A percentile compares a stretch with the other conserved stretches of the same genome.
Evolutionary conservation across 2,329 filamentous ascomycete genomes (phyloP).

Genomic region (Fusarium torreyae): DNA sequence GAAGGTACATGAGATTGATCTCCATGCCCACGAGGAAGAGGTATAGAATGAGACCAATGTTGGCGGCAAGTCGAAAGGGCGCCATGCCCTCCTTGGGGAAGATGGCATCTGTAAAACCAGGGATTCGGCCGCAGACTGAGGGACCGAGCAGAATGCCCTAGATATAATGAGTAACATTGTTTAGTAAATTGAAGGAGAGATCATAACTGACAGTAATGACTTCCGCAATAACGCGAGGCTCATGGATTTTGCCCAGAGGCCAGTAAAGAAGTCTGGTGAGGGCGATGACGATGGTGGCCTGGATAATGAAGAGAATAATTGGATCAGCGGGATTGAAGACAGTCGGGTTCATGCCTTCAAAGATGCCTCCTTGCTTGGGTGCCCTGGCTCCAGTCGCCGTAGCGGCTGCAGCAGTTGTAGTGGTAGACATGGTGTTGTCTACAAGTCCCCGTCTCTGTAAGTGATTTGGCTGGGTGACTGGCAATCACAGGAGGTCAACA

Average conservation of each 20-base stretch:
- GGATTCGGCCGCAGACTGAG: conserved; percentile 87
- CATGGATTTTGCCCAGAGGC: conserved; percentile 80
- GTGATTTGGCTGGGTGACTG: too few species aligned
- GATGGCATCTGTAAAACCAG: conserved; percentile 80
- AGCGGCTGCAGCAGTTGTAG: conserved; percentile 6
- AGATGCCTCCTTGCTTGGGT: conserved; percentile 31
- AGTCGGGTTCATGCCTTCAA: conserved; percentile 33
- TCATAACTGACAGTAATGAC: conserved; percentile 49
- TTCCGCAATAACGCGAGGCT: conserved; percentile 86
- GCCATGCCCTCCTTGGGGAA: conserved; percentile 83
- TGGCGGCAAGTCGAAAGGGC: conserved; percentile 81
- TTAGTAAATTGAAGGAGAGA: not conserved
- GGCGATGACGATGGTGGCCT: conserved; percentile 31
- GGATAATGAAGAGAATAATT: conserved; percentile 35
- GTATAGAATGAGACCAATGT: conserved; percentile 86
- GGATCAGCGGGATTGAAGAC: conserved; percentile 33
- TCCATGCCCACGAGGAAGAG: conserved; percentile 92
- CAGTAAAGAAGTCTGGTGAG: conserved; percentile 69
- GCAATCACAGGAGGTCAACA: too few species aligned
- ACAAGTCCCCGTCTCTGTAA: not conserved
- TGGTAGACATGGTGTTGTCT: not conserved
- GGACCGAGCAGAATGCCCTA: conserved; percentile 66
- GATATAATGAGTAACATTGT: not conserved
- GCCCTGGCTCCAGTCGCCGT: conserved; percentile 11
- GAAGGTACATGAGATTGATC: conserved; percentile 75